These are phyloP conservation scores for Rhizopogon salebrosus DNA, from an alignment of 768 basidiomycete genomes.

Conservation along the genomic window DNA sequence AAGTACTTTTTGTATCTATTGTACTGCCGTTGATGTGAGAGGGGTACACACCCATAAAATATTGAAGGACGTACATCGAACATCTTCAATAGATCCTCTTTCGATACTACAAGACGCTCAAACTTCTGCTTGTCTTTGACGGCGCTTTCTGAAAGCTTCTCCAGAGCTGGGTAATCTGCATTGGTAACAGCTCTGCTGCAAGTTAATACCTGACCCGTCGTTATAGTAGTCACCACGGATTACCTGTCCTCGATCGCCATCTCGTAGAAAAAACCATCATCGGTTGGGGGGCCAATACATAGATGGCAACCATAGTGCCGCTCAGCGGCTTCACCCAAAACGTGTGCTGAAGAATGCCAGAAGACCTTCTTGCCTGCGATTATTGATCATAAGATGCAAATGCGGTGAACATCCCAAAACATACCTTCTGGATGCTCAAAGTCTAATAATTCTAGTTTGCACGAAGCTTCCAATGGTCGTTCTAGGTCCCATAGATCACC, in stretches of 20 bases:
- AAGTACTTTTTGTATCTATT: constrained; percentile 98
- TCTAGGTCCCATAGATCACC: constrained; percentile 91
- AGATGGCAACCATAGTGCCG: constrained; percentile 96
- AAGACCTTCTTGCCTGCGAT: constrained; percentile 86
- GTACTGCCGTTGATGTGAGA: constrained; percentile 56
- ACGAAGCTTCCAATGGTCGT: constrained; percentile 83
- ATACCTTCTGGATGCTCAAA: constrained; percentile 89
- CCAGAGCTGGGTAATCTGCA: constrained; percentile 82
- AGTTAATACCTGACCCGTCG: neutral
- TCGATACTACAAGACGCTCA: constrained; percentile 87
- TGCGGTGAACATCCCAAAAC: neutral
- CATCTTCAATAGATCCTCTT: constrained; percentile 96
- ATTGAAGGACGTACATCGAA: constrained; percentile 64
- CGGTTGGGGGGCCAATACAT: constrained; percentile 94
- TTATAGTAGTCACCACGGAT: neutral
- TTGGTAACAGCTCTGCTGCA: constrained; percentile 63
- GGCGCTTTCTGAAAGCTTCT: constrained; percentile 81
- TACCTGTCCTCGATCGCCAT: constrained; percentile 87
- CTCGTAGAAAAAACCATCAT: constrained; percentile 99
- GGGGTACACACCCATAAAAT: neutral
- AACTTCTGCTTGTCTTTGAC: constrained; percentile 98
- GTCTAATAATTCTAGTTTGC: constrained; percentile 79
- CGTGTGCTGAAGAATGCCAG: constrained; percentile 99
- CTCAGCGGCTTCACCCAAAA: constrained; percentile 94
- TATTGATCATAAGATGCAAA: neutral